These are phyloP conservation scores for Lolium perenne DNA, from an alignment of 176 grass and related monocot genomes.

Conservation along the genomic window DNA sequence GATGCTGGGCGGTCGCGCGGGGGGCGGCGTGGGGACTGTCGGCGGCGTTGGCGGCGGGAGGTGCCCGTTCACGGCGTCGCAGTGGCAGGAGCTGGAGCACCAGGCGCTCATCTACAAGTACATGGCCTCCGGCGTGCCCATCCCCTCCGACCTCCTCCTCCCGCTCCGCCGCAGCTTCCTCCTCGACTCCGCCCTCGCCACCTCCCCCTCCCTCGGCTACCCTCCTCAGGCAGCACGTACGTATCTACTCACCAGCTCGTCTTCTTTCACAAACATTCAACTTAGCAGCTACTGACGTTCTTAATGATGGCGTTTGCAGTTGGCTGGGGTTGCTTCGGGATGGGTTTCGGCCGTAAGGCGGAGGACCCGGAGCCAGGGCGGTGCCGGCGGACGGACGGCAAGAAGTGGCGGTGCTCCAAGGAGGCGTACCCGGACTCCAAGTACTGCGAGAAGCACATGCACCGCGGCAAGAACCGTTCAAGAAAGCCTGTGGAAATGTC, in stretches of 20 bases:
- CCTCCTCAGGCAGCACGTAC: constrained; percentile 72
- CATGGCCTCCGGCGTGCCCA: constrained; percentile 83
- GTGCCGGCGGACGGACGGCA: constrained; percentile 91
- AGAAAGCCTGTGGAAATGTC: constrained; percentile 99
- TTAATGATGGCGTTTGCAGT: constrained; percentile 32
- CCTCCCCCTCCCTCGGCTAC: constrained; percentile 77
- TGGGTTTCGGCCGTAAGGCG: constrained; percentile 77
- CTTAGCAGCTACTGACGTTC: no score
- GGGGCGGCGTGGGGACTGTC: background rate
- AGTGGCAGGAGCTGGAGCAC: constrained; percentile 98
- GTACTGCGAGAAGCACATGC: constrained; percentile 99
- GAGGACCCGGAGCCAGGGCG: constrained; percentile 92
- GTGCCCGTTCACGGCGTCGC: constrained; percentile 89
- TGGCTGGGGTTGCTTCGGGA: constrained; percentile 78
- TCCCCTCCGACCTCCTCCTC: constrained; percentile 84
- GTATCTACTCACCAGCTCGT: background rate
- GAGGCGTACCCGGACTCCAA: constrained; percentile 96
- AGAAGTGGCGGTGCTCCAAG: constrained; percentile 98
- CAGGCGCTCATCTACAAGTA: constrained; percentile 97
- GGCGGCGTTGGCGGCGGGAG: background rate
- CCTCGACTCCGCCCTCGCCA: constrained; percentile 71
- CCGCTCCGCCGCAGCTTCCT: constrained; percentile 83
- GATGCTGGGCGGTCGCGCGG: constrained; percentile 71
- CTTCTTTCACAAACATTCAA: background rate
- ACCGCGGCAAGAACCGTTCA: constrained; percentile 99